These are phyloP conservation scores for Microdochium trichocladiopsis DNA, from an alignment of 2,329 filamentous ascomycete species.

Conservation along the genomic window DNA sequence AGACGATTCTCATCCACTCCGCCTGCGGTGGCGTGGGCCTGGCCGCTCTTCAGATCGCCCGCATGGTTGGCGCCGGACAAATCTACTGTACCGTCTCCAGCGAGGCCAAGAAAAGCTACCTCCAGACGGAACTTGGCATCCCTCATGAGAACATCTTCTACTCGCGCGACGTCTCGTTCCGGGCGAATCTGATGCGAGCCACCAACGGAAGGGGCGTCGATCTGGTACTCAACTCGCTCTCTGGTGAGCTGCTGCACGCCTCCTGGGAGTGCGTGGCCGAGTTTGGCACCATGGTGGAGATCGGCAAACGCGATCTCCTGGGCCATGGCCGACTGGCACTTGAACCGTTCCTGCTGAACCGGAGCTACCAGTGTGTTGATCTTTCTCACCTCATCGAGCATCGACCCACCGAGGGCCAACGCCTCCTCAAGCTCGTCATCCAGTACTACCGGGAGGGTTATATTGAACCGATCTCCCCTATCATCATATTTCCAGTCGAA, in stretches of 20 bases:
- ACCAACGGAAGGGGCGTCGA: slow-evolving; percentile 24
- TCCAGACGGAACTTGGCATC: slow-evolving; percentile 21
- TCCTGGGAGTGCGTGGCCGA: slow-evolving; percentile 26
- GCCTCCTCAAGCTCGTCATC: slow-evolving; percentile 1
- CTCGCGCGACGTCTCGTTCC: slow-evolving; percentile 21
- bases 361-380: slow-evolving; percentile 1
- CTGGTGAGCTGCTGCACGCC: slow-evolving; percentile 19
- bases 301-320: slow-evolving; percentile 20
- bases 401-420: background rate
- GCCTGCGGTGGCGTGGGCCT: slow-evolving; percentile 12
- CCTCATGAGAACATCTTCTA: slow-evolving; percentile 23
- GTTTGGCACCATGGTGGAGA: slow-evolving; percentile 27
- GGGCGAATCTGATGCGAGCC: slow-evolving; percentile 14
- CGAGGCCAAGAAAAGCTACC: slow-evolving; percentile 21
- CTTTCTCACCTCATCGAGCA: background rate
- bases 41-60: slow-evolving; percentile 10
- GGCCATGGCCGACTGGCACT: slow-evolving; percentile 24
- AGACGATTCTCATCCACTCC: slow-evolving; percentile 14
- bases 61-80: slow-evolving; percentile 11
- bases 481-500: slow-evolving; percentile 10
- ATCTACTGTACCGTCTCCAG: slow-evolving; percentile 24
- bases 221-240: slow-evolving; percentile 22
- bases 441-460: slow-evolving; percentile 6
- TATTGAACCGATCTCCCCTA: slow-evolving; percentile 10
- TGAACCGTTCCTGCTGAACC: slow-evolving; percentile 16